A percentile compares a stretch with the other conserved stretches of the same genome.
Conservation (phyloP, 805 yeast genomes). For the Pichia rugopelliculosa region DNA sequence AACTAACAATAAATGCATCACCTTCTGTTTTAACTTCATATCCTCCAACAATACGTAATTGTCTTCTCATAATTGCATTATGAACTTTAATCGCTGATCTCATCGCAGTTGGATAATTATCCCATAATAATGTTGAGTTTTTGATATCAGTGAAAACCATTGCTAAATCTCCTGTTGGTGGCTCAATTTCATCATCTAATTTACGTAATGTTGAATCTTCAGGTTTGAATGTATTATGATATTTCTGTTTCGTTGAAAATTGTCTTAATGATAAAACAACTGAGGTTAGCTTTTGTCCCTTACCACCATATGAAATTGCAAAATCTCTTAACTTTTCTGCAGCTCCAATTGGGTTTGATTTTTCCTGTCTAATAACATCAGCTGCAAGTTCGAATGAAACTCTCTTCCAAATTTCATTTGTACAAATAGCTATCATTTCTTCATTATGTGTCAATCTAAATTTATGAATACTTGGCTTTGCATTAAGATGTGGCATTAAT, state of each 20-base stretch:
- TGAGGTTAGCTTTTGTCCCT: conserved; percentile 63
- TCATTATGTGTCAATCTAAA: conserved; percentile 58
- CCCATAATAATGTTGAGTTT: conserved; percentile 92
- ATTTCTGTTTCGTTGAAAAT: conserved; percentile 31
- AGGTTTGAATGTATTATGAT: conserved; percentile 37
- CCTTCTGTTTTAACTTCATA: conserved; percentile 99
- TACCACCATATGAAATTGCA: conserved; percentile 86
- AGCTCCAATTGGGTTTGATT: conserved; percentile 78
- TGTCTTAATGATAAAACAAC: conserved; percentile 69
- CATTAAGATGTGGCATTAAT: conserved; percentile 78
- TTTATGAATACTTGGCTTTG: conserved; percentile 74
- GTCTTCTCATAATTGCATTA: conserved; percentile 90
- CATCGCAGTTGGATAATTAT: conserved; percentile 87
- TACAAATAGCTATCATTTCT: conserved; percentile 79
- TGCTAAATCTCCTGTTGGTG: conserved; percentile 91
- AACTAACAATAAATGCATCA: conserved; percentile 97
- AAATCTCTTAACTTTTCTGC: conserved; percentile 91
- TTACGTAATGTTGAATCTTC: conserved; percentile 78
- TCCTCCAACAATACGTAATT: conserved; percentile 87
- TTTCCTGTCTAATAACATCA: conserved; percentile 78
- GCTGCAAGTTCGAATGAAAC: conserved; percentile 80
- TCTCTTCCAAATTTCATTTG: conserved; percentile 78
- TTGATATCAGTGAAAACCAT: conserved; percentile 97
- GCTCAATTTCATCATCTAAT: conserved; percentile 82
- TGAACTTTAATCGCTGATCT: conserved; percentile 93